Percentiles rank a stretch among this genome's conserved stretches.
Evolutionary conservation across 306 rosid species (phyloP).

Genomic region (Casuarina glauca): DNA sequence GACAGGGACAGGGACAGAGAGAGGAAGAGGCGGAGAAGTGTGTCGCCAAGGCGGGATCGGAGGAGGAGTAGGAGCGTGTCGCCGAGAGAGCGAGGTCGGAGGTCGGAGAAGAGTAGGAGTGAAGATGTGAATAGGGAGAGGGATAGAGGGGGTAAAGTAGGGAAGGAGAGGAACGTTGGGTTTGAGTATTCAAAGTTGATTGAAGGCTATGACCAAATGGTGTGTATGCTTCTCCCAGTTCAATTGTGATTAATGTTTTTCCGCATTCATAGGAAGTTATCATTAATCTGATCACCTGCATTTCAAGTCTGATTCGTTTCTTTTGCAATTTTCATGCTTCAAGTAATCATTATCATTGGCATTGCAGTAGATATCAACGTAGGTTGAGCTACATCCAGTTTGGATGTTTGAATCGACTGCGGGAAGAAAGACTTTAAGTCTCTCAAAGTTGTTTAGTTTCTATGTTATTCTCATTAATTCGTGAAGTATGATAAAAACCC

Average conservation of each 20-base stretch:
- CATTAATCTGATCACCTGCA: background rate
- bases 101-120: slow-evolving; percentile 31
- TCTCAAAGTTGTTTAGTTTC: background rate
- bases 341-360: background rate
- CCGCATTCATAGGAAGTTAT: no score
- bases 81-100: slow-evolving; percentile 36
- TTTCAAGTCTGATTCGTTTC: background rate
- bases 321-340: background rate
- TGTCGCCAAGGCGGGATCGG: slow-evolving; percentile 32
- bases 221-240: slow-evolving; percentile 15
- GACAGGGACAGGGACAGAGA: slow-evolving; percentile 41
- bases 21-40: slow-evolving; percentile 21
- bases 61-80: slow-evolving; percentile 46
- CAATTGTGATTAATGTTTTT: background rate
- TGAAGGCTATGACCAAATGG: slow-evolving; percentile 75
- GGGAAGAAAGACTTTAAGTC: background rate
- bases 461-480: background rate
- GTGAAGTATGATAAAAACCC: slow-evolving; percentile 8
- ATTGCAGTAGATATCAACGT: background rate
- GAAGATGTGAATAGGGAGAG: slow-evolving; percentile 24
- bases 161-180: slow-evolving; percentile 44
- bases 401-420: background rate
- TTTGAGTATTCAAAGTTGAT: slow-evolving; percentile 59
- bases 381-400: background rate
- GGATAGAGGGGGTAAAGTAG: slow-evolving; percentile 28